A percentile compares a stretch with the other conserved stretches of the same genome.
These are phyloP conservation scores for Clitopilus passeckerianus DNA, from an alignment of 768 basidiomycete species.

Conservation along the genomic window DNA sequence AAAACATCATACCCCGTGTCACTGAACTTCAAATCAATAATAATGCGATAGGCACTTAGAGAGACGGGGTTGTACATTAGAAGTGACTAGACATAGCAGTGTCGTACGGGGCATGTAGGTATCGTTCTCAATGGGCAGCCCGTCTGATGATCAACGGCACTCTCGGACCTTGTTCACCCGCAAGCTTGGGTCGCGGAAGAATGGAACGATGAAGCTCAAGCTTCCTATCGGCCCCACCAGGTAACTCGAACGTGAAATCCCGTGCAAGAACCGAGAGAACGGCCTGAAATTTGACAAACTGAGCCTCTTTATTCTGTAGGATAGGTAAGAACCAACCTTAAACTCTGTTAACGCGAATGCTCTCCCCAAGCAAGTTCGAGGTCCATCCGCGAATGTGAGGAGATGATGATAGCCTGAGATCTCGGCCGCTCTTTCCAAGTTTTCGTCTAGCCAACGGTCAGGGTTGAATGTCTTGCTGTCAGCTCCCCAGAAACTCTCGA, in stretches of 20 bases:
- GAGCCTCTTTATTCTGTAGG: too few species aligned
- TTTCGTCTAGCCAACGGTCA: slow-evolving; percentile 27
- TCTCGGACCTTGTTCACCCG: slow-evolving; percentile 20
- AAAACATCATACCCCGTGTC: too few species aligned
- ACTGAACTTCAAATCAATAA: too few species aligned
- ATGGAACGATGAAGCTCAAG: slow-evolving; percentile 25
- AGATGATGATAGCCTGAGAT: slow-evolving; percentile 29
- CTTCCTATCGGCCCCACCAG: slow-evolving; percentile 24
- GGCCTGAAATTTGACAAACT: slow-evolving; percentile 19
- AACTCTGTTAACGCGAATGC: slow-evolving; percentile 27
- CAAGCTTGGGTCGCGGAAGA: slow-evolving; percentile 28
- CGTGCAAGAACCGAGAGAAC: slow-evolving; percentile 37
- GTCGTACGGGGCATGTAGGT: too few species aligned
- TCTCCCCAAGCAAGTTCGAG: slow-evolving; percentile 27
- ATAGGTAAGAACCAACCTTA: slow-evolving; percentile 22
- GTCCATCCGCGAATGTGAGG: slow-evolving; percentile 32
- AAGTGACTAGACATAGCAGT: too few species aligned
- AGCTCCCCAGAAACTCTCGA: slow-evolving; percentile 31
- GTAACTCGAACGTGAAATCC: slow-evolving; percentile 35
- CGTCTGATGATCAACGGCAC: slow-evolving; percentile 26
- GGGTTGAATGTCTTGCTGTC: slow-evolving; percentile 33
- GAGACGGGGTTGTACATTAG: too few species aligned
- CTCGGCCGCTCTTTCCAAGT: slow-evolving; percentile 14
- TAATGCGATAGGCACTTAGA: too few species aligned
- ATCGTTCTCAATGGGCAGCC: background rate